phyloP scores from a whole-genome alignment of 257 asterid species.

The Petunia axillaris region DNA sequence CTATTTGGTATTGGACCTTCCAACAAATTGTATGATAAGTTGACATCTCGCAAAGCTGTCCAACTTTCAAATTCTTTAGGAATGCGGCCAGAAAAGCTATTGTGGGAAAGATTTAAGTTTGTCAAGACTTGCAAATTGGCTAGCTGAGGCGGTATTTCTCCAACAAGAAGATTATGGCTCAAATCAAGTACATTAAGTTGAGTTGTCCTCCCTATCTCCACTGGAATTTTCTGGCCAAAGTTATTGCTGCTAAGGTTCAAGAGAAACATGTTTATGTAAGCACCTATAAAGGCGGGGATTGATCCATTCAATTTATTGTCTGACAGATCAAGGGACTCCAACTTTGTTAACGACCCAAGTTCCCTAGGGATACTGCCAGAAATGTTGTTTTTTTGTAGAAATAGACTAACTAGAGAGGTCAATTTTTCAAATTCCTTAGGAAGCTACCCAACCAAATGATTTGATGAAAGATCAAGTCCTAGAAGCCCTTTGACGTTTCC shows the following conservation, averaged over 20 bases:
- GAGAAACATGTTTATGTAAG: not conserved
- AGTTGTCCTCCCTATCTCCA: not conserved
- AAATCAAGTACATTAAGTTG: not conserved
- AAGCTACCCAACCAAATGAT: not conserved
- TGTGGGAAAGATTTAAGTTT: not conserved
- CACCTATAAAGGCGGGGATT: not conserved
- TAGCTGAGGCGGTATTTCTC: not conserved
- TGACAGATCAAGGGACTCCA: not conserved
- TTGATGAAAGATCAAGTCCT: not conserved
- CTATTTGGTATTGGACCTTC: no score
- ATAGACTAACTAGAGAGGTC: not conserved
- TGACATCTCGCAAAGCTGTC: not conserved
- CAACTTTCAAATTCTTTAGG: no score
- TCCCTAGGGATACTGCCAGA: not conserved
- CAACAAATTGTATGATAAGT: constrained; percentile 4
- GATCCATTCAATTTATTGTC: not conserved
- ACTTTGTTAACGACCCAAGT: not conserved
- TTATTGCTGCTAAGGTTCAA: constrained; percentile 11
- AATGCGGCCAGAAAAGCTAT: no score
- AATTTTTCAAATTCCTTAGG: constrained; percentile 8
- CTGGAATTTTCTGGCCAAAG: not conserved
- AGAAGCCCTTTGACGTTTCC: not conserved
- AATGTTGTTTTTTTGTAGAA: not conserved
- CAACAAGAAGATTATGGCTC: not conserved
- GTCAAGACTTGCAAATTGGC: not conserved